Conservation (phyloP, 2,329 filamentous ascomycete genomes). For the Ceratocystis destructans region DNA sequence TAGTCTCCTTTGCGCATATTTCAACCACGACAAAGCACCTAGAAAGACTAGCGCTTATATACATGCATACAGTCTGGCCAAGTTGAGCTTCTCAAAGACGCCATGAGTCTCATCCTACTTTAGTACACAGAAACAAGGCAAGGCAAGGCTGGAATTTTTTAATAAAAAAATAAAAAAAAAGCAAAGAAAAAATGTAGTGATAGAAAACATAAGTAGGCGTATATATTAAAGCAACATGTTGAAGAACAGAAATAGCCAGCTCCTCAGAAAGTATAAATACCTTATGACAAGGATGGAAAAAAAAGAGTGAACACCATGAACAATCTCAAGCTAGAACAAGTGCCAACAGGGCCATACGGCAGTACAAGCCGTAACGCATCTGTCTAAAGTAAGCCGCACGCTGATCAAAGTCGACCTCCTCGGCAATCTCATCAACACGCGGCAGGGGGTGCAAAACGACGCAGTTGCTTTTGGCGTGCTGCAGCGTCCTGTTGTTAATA, state of each 20-base stretch:
- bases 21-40: too few species aligned
- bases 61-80: too few species aligned
- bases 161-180: slow-evolving; percentile 7
- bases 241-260: slow-evolving; percentile 13
- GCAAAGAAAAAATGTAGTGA: neutral
- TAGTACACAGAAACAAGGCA: neutral
- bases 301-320: neutral
- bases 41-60: too few species aligned
- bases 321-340: slow-evolving; percentile 53
- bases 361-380: slow-evolving; percentile 97
- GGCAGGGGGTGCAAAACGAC: slow-evolving; percentile 92
- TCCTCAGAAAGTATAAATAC: slow-evolving; percentile 17
- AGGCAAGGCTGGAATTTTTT: too few species aligned
- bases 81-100: too few species aligned
- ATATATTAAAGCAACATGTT: neutral
- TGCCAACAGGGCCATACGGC: slow-evolving; percentile 91
- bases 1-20: too few species aligned
- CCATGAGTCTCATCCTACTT: too few species aligned
- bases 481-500: slow-evolving; percentile 79
- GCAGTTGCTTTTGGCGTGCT: slow-evolving; percentile 84
- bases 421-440: slow-evolving; percentile 80
- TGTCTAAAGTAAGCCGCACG: slow-evolving; percentile 97
- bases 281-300: neutral
- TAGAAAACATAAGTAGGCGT: neutral
- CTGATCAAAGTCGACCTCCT: slow-evolving; percentile 96